Base-by-base conservation (phyloP, 345 rosid genomes). In the Eucalyptus cloeziana region DNA sequence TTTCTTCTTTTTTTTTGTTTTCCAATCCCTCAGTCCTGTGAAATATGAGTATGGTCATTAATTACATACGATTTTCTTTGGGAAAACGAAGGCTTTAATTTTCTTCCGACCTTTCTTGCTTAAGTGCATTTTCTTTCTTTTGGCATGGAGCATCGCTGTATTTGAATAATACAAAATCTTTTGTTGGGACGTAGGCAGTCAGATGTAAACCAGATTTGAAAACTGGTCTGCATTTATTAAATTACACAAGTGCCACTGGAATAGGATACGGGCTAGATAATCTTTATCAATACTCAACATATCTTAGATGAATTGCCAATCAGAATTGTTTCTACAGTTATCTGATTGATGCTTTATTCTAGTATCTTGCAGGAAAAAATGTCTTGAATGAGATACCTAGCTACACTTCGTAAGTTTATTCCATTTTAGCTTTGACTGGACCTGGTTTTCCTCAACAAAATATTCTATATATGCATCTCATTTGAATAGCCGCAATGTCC, bases 331-430 rank as follows among this genome's bases (percentile, higher is more conserved):
- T 15, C 49, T 44, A 67, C 69, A 22, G 3, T 40, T 62, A 43
- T 67, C 92, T 94, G 86, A 91, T 86, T 90, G 81, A 45, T 91
- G 71, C 85, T 40, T 88, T 93, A 86, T 33, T 92, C 91, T 92
- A 96, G 99, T 91, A 91, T 92, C 86, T 96, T 86, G 96, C 96
- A 89, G 99, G 91, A 88, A 95, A 94, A 94, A 64, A 90, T 86
- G 93, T 97, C 89, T 52, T 90, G 89, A 91, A 92, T 88, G 97
- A 96, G 90, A 89, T 97, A 89, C 99, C 99, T 87, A 92, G 94
- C 91, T 92, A 90, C 94, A 93, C 86, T 62, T 91, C 85, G 99
- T 97, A 94, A 96, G 99, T 95, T 89, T 87, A 87, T 58, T 64
- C 69, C 31, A 88, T 90, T 92, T 24, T 71, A 71, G 44, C 83